These are phyloP conservation scores for Coemansia sp. DNA, from an alignment of 192 early-diverging fungal species.

Conservation along the genomic window DNA sequence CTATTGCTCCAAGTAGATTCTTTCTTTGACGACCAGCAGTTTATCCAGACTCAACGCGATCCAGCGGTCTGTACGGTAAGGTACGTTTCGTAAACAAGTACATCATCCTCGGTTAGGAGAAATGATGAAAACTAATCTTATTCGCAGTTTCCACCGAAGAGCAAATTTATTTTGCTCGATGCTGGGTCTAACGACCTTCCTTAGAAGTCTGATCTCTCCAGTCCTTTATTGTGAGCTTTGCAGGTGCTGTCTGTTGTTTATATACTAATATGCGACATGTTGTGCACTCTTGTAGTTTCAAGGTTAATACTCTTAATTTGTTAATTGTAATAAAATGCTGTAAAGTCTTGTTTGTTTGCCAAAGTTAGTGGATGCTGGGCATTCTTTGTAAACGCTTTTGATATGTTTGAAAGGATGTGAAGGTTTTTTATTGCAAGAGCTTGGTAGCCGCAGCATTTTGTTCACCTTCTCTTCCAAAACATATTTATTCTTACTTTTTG, in stretches of 20 bases:
- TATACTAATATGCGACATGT: not conserved
- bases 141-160: slow-evolving; percentile 57
- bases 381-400: not conserved
- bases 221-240: not conserved
- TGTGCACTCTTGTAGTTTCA: slow-evolving; percentile 1
- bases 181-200: slow-evolving; percentile 47
- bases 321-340: no score
- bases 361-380: not conserved
- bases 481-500: no score
- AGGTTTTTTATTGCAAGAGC: not conserved
- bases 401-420: not conserved
- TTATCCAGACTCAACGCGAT: no score
- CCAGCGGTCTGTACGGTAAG: not conserved
- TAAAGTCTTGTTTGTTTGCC: no score
- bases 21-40: no score
- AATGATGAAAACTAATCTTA: slow-evolving; percentile 35
- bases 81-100: not conserved
- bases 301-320: no score
- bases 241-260: not conserved
- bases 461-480: not conserved
- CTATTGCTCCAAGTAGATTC: no score
- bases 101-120: not conserved
- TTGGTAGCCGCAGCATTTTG: not conserved
- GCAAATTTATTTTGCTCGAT: slow-evolving; percentile 20
- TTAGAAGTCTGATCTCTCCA: slow-evolving; percentile 51